Evolutionary conservation across 2,329 filamentous ascomycete species (phyloP).

Genomic region (Aspergillus sergii): DNA sequence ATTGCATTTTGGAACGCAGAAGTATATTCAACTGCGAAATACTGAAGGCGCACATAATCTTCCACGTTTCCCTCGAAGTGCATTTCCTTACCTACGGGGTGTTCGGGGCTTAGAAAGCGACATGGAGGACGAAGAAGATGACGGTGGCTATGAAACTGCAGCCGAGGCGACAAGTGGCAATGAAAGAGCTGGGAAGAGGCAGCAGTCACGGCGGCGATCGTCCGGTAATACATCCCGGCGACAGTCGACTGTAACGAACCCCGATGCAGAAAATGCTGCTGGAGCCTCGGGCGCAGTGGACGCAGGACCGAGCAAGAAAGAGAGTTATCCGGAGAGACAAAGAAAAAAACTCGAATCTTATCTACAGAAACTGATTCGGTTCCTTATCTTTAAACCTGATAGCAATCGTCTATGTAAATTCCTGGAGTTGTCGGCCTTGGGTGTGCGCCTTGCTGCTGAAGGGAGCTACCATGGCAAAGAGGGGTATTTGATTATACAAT

Average conservation of each 20-base stretch:
- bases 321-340: slow-evolving; percentile 76
- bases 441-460: slow-evolving; percentile 89
- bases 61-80: slow-evolving; percentile 84
- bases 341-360: slow-evolving; percentile 86
- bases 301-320: slow-evolving; percentile 47
- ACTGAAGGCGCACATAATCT: slow-evolving; percentile 75
- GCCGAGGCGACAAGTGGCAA: slow-evolving; percentile 71
- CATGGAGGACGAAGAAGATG: slow-evolving; percentile 69
- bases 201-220: slow-evolving; percentile 46
- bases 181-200: slow-evolving; percentile 59
- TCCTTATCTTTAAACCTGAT: slow-evolving; percentile 94
- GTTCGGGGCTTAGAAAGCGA: slow-evolving; percentile 79
- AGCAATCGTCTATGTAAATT: slow-evolving; percentile 96
- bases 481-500: slow-evolving; percentile 89
- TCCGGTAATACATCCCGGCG: slow-evolving; percentile 61
- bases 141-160: slow-evolving; percentile 49
- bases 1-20: slow-evolving; percentile 79
- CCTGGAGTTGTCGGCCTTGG: slow-evolving; percentile 88
- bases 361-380: slow-evolving; percentile 89
- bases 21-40: slow-evolving; percentile 70
- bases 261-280: slow-evolving; percentile 42
- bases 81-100: slow-evolving; percentile 85
- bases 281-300: slow-evolving; percentile 34
- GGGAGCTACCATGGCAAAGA: slow-evolving; percentile 98
- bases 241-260: slow-evolving; percentile 55